Evolutionary conservation across 2,329 filamentous ascomycete species (phyloP), one percentile per base, ranked within the genome.

Genomic region (Emydomyces testavorans): DNA sequence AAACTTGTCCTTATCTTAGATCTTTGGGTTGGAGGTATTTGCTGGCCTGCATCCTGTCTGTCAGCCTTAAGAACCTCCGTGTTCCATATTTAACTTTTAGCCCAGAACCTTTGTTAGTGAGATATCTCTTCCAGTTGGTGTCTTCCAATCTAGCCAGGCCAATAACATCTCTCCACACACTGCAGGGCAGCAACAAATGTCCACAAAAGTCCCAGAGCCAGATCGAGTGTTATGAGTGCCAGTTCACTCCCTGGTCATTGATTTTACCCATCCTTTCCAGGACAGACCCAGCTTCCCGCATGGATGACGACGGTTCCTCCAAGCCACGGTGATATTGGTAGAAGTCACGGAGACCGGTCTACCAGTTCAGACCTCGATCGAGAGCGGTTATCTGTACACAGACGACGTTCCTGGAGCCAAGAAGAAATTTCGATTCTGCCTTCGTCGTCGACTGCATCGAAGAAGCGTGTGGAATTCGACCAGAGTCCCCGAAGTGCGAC

Each of bases 401-500:
- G n/a, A 35, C 35, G 36, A 18, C 26, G 29, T 26, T 15, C 20
- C 13, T 41, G 40, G 21, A 16, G n/a, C n/a, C 36, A 47, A n/a
- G 35, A 39, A 16, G 43, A 46, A 35, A 7, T 5, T 20, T 29
- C 11, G 20, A 7, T 6, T 2, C 6, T 40, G 37, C 18, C 35
- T 8, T 37, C 40, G 6, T 24, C 31, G 3, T 41, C 23, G 20
- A 43, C 28, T 35, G 11, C 42, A 10, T 13, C 47, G 26, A 37
- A 40, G 7, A 45, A 42, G 38, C 46, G n/a, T 10, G 24, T 45
- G 23, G 35, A 32, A 28, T 48, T 50, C 20, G 28, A 26, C 26
- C 10, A 34, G n/a, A 37, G 21, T 37, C 11, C 3, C 23, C 45
- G 16, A 21, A 18, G 16, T n/a, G 24, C 4, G 10, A 10, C 15